Conservation (phyloP, 192 early-diverging fungal species). For the Dissophora ornata region DNA sequence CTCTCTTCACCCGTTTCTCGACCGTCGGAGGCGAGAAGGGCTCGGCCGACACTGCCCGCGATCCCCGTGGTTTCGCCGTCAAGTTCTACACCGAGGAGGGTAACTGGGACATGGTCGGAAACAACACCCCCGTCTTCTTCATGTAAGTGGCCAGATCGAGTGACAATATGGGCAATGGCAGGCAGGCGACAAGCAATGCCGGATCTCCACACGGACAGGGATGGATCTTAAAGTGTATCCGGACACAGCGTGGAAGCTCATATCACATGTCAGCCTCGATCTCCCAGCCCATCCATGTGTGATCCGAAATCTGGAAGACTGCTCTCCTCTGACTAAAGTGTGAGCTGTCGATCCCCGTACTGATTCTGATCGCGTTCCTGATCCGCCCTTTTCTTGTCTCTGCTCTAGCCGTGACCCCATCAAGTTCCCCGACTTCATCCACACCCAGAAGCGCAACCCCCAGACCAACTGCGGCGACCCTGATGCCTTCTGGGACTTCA, state of each 20-base stretch:
- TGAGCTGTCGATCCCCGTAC: background rate
- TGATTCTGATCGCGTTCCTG: too few species aligned
- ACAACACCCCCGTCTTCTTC: slow-evolving; percentile 75
- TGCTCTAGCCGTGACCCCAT: slow-evolving; percentile 55
- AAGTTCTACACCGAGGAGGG: slow-evolving; percentile 85
- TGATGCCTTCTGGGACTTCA: slow-evolving; percentile 72
- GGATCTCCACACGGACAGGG: too few species aligned
- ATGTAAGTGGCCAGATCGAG: slow-evolving; percentile 46
- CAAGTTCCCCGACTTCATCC: slow-evolving; percentile 69
- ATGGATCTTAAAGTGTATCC: slow-evolving; percentile 2
- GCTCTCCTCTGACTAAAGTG: slow-evolving; percentile 27
- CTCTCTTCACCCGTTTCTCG: slow-evolving; percentile 74
- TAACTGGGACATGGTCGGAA: slow-evolving; percentile 74
- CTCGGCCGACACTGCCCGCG: slow-evolving; percentile 73
- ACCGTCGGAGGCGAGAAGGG: slow-evolving; percentile 72
- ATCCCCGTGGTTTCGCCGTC: slow-evolving; percentile 78
- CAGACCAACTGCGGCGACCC: slow-evolving; percentile 62
- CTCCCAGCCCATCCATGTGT: background rate
- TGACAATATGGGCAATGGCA: background rate
- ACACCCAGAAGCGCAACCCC: slow-evolving; percentile 73
- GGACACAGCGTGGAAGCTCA: background rate
- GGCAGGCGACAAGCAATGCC: too few species aligned
- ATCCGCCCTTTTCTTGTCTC: background rate
- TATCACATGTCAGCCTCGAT: slow-evolving; percentile 33
- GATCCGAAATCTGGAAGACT: background rate